Evolutionary conservation across 257 asterid species (phyloP).

Genomic region (Osmanthus fragrans): DNA sequence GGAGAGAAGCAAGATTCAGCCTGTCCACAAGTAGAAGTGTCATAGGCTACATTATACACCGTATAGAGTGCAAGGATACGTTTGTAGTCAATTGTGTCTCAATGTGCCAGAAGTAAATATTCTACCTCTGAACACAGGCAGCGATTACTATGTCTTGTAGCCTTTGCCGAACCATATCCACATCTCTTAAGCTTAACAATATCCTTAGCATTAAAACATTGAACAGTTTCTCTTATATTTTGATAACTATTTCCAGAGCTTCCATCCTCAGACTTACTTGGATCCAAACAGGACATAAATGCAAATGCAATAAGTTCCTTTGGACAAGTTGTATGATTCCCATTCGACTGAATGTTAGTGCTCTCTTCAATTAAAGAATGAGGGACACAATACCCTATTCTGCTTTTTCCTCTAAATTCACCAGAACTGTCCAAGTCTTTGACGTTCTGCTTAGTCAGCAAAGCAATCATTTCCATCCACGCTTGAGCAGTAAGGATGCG

Average conservation of each 20-base stretch:
- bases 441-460: conserved; percentile 40
- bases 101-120: conserved; percentile 15
- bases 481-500: conserved; percentile 54
- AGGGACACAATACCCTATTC: conserved; percentile 74
- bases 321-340: conserved; percentile 56
- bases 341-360: conserved; percentile 34
- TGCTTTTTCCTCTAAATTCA: conserved; percentile 31
- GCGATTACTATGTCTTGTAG: conserved; percentile 35
- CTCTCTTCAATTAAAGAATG: conserved; percentile 46
- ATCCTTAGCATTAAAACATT: conserved; percentile 75
- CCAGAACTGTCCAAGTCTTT: conserved; percentile 27
- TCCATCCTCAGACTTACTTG: conserved; percentile 27
- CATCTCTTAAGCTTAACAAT: conserved; percentile 66
- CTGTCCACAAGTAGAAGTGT: conserved; percentile 40
- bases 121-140: conserved; percentile 73
- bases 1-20: conserved; percentile 68
- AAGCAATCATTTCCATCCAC: conserved; percentile 52
- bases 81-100: conserved; percentile 11
- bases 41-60: conserved; percentile 17
- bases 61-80: neutral
- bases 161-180: conserved; percentile 32
- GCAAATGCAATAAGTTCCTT: conserved; percentile 61
- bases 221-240: conserved; percentile 30
- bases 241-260: conserved; percentile 27
- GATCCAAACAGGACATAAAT: conserved; percentile 44